phyloP scores from a whole-genome alignment of 352 stramenopile genomes.

The Phytophthora agathidicida region DNA sequence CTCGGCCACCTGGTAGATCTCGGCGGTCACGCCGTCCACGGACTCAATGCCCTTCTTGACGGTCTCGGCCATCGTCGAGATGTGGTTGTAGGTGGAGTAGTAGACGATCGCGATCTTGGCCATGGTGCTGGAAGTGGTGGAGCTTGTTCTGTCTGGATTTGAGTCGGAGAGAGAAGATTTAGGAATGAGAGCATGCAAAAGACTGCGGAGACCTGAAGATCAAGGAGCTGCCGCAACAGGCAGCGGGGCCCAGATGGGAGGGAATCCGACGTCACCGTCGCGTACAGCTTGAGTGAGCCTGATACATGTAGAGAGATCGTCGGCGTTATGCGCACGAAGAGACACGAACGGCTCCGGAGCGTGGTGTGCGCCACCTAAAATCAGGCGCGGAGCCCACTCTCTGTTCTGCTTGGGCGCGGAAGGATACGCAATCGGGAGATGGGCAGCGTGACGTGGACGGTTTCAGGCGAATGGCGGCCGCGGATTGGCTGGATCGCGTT shows the following conservation, averaged over 20 bases:
- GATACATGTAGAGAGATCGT: not conserved
- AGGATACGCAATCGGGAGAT: conserved; percentile 11
- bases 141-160: too few species aligned
- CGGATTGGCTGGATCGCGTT: conserved; percentile 9
- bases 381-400: not conserved
- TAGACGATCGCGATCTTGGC: too few species aligned
- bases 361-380: conserved; percentile 11
- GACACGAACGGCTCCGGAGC: not conserved
- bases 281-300: not conserved
- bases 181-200: conserved; percentile 10
- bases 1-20: conserved; percentile 6
- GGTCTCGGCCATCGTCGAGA: conserved; percentile 4
- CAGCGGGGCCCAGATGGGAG: not conserved
- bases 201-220: not conserved
- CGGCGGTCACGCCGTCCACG: conserved; percentile 1
- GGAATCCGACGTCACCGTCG: not conserved
- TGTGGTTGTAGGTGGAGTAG: conserved; percentile 10
- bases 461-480: not conserved
- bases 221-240: not conserved
- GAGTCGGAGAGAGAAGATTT: not conserved
- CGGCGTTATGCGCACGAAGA: conserved; percentile 13
- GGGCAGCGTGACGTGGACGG: conserved; percentile 9
- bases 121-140: too few species aligned
- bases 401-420: not conserved
- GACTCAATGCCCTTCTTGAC: conserved; percentile 7